Evolutionary conservation across 345 rosid genomes (phyloP), one percentile per base, ranked within the genome.

Genomic region (Cardamine occulta): DNA sequence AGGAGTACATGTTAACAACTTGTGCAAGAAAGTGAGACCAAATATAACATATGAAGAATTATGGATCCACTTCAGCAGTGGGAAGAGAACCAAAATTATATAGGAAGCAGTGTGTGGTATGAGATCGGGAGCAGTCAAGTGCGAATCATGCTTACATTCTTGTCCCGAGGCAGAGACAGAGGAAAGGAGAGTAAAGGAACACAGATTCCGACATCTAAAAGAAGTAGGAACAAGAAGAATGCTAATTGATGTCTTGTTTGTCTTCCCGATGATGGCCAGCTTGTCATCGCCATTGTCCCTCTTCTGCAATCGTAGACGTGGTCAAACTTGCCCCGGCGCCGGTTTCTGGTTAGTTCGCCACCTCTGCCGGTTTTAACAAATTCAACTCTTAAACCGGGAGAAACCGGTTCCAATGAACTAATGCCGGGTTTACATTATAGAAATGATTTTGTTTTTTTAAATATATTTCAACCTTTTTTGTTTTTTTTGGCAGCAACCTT

Each of bases 131-230:
- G 23, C 23, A 21, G 23, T 21, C 23, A 21, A 21, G 23, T 28
- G 31, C 0, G 49, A 72, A 63, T n/a, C 59, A n/a, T 48, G 59
- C 60, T 65, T 77, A 84, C 89, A 66, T 74, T 81, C 14, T 44
- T 48, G 74, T 42, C 67, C 13, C 15, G 66, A 51, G 79, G 47
- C 40, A 68, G 75, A 69, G 34, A 64, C 42, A 18, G 66, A 73
- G 53, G 65, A 47, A 73, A 57, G 18, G 88, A 26, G 47, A 85
- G 79, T 60, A 90, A 84, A 61, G 96, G 96, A 73, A 85, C 84
- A 12, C 81, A 71, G 34, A 78, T 82, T 54, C 72, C 80, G 67
- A 87, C 66, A 51, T 75, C 81, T 40, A 82, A 34, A 14, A 86
- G 74, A 84, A 80, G 8, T 35, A 87, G 40, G 58, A 85, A 47